Percentiles rank a stretch among this genome's conserved stretches.
Evolutionary conservation across 139 green algal species (phyloP).

Genomic region (Gonium pectorale): DNA sequence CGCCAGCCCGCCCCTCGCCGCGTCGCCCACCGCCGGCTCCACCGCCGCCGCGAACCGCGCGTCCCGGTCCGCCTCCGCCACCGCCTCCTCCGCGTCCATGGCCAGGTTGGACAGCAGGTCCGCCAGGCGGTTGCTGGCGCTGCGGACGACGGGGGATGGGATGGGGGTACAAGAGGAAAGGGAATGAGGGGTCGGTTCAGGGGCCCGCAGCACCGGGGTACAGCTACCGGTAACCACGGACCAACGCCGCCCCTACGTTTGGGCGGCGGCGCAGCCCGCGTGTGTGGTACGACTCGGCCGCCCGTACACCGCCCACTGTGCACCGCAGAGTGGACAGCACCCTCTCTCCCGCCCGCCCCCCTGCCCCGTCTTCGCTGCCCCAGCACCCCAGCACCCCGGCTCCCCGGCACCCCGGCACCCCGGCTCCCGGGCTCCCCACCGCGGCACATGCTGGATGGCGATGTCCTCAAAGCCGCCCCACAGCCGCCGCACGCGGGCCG

Average conservation of each 20-base stretch:
- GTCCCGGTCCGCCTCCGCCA: neutral
- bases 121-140: neutral
- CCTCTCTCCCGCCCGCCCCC: no score
- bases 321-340: no score
- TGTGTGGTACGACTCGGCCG: no score
- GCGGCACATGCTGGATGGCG: conserved; percentile 1
- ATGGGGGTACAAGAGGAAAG: no score
- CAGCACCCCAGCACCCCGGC: neutral
- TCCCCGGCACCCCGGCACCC: neutral
- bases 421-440: neutral
- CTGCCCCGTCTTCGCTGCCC: no score
- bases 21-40: neutral
- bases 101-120: conserved; percentile 26
- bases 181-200: no score
- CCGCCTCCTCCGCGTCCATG: conserved; percentile 33
- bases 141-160: no score
- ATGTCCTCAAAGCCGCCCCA: neutral
- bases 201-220: no score
- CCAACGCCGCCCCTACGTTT: no score
- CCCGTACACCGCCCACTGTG: no score
- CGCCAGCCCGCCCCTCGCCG: neutral
- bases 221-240: no score
- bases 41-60: neutral
- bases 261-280: no score
- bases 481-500: neutral